These are phyloP conservation scores for Thermomyces lanuginosus DNA, from an alignment of 2,329 filamentous ascomycete genomes.

Conservation along the genomic window DNA sequence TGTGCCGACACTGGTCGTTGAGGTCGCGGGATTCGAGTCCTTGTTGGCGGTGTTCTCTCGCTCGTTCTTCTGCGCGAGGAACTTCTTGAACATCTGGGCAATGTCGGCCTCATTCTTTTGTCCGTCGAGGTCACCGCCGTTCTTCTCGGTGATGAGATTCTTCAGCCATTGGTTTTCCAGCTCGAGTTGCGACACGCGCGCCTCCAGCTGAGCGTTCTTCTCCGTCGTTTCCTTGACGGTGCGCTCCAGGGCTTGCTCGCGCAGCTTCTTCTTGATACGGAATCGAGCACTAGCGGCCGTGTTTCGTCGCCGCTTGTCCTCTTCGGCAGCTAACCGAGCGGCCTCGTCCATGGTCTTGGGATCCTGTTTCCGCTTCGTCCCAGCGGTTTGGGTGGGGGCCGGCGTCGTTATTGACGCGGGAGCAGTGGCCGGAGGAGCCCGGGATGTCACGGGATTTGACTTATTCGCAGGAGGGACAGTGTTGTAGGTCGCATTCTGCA, in stretches of 20 bases:
- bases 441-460: constrained; percentile 4
- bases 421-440: neutral
- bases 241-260: constrained; percentile 69
- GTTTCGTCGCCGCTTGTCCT: constrained; percentile 79
- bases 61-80: constrained; percentile 23
- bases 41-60: no score
- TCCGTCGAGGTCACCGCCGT: constrained; percentile 30
- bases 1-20: constrained; percentile 20
- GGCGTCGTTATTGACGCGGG: constrained; percentile 4
- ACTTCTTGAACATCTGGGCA: constrained; percentile 26
- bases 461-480: constrained; percentile 5
- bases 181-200: constrained; percentile 59
- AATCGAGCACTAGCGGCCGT: constrained; percentile 79
- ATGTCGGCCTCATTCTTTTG: constrained; percentile 31
- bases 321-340: constrained; percentile 59
- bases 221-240: constrained; percentile 70
- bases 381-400: constrained; percentile 9
- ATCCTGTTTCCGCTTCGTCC: constrained; percentile 21
- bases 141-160: constrained; percentile 68
- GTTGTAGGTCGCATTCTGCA: constrained; percentile 9
- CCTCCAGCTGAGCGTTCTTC: constrained; percentile 58
- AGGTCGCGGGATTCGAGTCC: constrained; percentile 14
- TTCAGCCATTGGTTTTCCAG: constrained; percentile 72
- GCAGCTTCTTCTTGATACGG: constrained; percentile 91
- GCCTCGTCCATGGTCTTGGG: constrained; percentile 49